Percentiles rank a stretch among this genome's conserved stretches.
phyloP scores from a whole-genome alignment of 441 rosid species.

The Raphanus hybrid region DNA sequence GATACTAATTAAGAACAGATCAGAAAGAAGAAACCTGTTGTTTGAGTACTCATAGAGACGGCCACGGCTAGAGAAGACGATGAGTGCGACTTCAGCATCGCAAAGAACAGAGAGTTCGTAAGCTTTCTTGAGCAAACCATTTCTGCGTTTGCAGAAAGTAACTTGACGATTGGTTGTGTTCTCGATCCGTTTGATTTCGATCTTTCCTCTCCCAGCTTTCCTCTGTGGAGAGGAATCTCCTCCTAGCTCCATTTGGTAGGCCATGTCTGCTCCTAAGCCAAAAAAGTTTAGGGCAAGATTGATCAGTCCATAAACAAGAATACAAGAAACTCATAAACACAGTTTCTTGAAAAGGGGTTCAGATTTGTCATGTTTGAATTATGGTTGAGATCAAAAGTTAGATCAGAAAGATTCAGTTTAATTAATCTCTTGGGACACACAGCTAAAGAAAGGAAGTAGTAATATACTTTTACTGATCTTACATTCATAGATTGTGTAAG shows the following conservation, averaged over 20 bases:
- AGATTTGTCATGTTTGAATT: conserved; percentile 18
- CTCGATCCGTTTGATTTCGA: conserved; percentile 99
- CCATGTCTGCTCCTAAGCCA: conserved; percentile 52
- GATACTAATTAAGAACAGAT: not conserved
- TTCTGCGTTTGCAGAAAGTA: conserved; percentile 93
- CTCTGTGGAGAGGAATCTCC: conserved; percentile 63
- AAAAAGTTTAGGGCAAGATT: conserved; percentile 3
- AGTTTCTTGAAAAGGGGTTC: conserved; percentile 24
- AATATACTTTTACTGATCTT: conserved; percentile 5
- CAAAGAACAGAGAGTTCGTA: conserved; percentile 95
- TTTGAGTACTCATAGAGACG: conserved; percentile 98
- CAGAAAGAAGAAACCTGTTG: conserved; percentile 56
- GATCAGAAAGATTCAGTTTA: not conserved
- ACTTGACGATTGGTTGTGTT: conserved; percentile 98
- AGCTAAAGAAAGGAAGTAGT: not conserved
- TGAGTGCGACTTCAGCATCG: conserved; percentile 89
- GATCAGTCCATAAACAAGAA: conserved; percentile 20
- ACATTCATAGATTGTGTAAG: conserved; percentile 6
- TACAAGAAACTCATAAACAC: not conserved
- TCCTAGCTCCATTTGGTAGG: conserved; percentile 54
- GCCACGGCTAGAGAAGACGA: conserved; percentile 97
- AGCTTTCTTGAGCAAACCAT: conserved; percentile 95
- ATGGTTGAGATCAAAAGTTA: conserved; percentile 19
- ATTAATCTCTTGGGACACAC: conserved; percentile 11
- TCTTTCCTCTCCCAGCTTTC: conserved; percentile 93